Conservation (phyloP, 1,284 basidiomycete species). For the Apiotrichum brassicae region DNA sequence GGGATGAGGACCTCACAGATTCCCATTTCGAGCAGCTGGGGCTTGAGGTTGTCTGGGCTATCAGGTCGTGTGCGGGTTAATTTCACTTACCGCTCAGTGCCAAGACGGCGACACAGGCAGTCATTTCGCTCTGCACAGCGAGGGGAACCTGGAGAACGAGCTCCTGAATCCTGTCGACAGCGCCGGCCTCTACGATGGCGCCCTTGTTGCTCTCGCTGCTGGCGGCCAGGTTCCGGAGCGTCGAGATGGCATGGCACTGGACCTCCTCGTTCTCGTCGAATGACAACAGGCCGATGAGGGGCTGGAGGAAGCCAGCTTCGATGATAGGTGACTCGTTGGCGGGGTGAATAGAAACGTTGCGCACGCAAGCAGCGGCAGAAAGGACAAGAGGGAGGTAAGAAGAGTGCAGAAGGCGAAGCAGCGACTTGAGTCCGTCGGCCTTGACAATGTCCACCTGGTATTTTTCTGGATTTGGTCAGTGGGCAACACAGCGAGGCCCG, state of each 20-base stretch:
- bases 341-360: conserved; percentile 98
- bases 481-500: no score
- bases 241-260: conserved; percentile 99
- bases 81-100: conserved; percentile 71
- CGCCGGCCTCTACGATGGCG: conserved; percentile 95
- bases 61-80: neutral
- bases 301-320: conserved; percentile 93
- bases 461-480: conserved; percentile 69
- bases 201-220: conserved; percentile 98
- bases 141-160: conserved; percentile 90
- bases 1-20: conserved; percentile 97
- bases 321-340: conserved; percentile 99
- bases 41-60: conserved; percentile 78
- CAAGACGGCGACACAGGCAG: conserved; percentile 92
- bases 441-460: conserved; percentile 99
- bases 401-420: conserved; percentile 91
- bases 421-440: conserved; percentile 83
- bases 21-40: conserved; percentile 93
- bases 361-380: conserved; percentile 95
- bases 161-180: conserved; percentile 97
- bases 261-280: conserved; percentile 99
- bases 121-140: conserved; percentile 99
- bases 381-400: conserved; percentile 98
- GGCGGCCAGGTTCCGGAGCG: conserved; percentile 91
- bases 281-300: conserved; percentile 88